phyloP scores from a whole-genome alignment of 2,329 filamentous ascomycete species.

The Calonectria hongkongensis region DNA sequence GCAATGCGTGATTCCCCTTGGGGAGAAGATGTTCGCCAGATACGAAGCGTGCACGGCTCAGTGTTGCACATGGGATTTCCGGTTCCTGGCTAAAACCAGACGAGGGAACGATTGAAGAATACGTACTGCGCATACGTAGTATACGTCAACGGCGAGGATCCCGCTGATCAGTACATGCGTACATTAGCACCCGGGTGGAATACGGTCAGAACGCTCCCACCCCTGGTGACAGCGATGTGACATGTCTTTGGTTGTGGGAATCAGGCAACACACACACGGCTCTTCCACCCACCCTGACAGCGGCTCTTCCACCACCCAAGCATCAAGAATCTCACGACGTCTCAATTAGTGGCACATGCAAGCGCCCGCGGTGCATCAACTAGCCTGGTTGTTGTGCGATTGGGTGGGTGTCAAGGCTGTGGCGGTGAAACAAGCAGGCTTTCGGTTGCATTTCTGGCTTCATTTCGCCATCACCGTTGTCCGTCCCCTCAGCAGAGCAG shows the following conservation, averaged over 20 bases:
- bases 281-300: conserved; percentile 12
- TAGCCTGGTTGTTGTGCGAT: conserved; percentile 9
- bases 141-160: conserved; percentile 38
- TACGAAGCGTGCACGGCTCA: conserved; percentile 28
- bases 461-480: conserved; percentile 8
- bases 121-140: not conserved
- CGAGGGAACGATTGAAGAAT: conserved; percentile 16
- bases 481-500: not conserved
- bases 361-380: conserved; percentile 41
- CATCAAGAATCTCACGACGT: conserved; percentile 45
- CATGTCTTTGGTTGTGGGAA: conserved; percentile 4
- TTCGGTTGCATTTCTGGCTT: conserved; percentile 19
- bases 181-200: conserved; percentile 17
- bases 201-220: conserved; percentile 15
- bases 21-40: conserved; percentile 30
- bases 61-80: conserved; percentile 20
- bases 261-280: conserved; percentile 23
- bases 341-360: conserved; percentile 50
- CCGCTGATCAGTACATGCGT: conserved; percentile 28
- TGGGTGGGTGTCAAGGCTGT: conserved; percentile 31
- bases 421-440: conserved; percentile 40
- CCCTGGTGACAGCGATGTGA: conserved; percentile 13
- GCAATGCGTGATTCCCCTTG: conserved; percentile 10
- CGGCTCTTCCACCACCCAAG: conserved; percentile 15
- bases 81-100: conserved; percentile 31